These are phyloP conservation scores for Lecanicillium sp. DNA, from an alignment of 2,329 filamentous ascomycete species.

Conservation along the genomic window DNA sequence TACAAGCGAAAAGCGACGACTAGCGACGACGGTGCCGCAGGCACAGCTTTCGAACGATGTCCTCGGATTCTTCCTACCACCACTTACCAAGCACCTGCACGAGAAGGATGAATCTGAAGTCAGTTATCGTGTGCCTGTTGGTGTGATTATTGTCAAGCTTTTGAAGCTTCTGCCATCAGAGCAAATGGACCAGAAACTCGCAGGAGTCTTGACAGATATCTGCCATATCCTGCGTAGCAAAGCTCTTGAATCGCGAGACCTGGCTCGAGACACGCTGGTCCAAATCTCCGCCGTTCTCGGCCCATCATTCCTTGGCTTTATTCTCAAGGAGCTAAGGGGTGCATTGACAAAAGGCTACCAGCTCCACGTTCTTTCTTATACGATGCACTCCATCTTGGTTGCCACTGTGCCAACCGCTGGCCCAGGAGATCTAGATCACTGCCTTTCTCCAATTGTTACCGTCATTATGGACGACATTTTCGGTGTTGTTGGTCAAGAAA, in stretches of 20 bases:
- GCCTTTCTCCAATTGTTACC: conserved; percentile 65
- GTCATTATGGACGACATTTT: conserved; percentile 98
- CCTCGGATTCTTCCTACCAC: conserved; percentile 65
- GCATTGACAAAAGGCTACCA: conserved; percentile 84
- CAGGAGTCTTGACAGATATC: conserved; percentile 81
- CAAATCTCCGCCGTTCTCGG: conserved; percentile 78
- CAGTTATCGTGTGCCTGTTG: conserved; percentile 83
- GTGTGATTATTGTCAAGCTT: conserved; percentile 81
- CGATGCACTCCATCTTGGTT: conserved; percentile 84
- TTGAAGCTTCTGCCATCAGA: conserved; percentile 69
- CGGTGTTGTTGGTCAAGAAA: conserved; percentile 84
- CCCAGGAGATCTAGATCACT: conserved; percentile 85
- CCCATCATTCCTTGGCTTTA: conserved; percentile 76
- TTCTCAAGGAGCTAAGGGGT: conserved; percentile 82
- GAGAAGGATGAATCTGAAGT: conserved; percentile 93
- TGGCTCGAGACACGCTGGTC: conserved; percentile 79
- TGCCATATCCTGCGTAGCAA: conserved; percentile 89
- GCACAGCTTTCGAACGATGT: conserved; percentile 66
- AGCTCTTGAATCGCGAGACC: conserved; percentile 79
- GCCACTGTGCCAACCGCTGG: conserved; percentile 62
- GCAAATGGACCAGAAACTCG: conserved; percentile 65
- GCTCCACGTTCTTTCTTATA: conserved; percentile 89
- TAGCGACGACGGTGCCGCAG: conserved; percentile 59
- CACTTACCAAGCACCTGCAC: conserved; percentile 76
- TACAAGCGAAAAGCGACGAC: conserved; percentile 25